A percentile compares a stretch with the other conserved stretches of the same genome.
Conservation (phyloP, 371 early-diverging fungal species). For the Cladochytrium tenue region DNA sequence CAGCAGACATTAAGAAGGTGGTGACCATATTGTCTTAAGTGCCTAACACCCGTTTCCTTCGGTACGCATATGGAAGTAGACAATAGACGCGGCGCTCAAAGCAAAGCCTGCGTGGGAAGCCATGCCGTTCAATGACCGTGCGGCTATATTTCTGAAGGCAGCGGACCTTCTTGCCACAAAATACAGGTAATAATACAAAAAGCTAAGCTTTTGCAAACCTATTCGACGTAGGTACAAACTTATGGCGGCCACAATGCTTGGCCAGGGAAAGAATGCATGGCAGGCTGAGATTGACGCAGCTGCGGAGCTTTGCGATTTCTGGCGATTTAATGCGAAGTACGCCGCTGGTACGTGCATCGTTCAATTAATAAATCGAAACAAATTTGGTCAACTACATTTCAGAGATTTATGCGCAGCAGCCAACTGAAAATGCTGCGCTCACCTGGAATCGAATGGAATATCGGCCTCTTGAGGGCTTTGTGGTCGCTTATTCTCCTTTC, state of each 20-base stretch:
- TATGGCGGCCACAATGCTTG: constrained; percentile 97
- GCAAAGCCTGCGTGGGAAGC: constrained; percentile 89
- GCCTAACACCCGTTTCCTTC: constrained; percentile 6
- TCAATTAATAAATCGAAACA: not conserved
- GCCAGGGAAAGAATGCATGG: constrained; percentile 98
- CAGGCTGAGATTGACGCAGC: constrained; percentile 98
- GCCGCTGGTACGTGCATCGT: constrained; percentile 54
- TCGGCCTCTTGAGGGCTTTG: constrained; percentile 95
- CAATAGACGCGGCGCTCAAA: constrained; percentile 86
- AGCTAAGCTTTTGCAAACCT: not conserved
- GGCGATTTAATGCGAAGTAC: constrained; percentile 93
- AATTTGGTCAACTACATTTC: constrained; percentile 19
- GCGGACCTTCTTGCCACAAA: constrained; percentile 89
- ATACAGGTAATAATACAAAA: constrained; percentile 64
- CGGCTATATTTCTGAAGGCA: constrained; percentile 96
- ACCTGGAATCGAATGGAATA: constrained; percentile 96
- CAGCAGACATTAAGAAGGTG: constrained; percentile 63
- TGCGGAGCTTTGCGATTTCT: constrained; percentile 91
- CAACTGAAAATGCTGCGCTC: constrained; percentile 81
- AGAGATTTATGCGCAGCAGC: constrained; percentile 92
- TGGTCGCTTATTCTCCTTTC: constrained; percentile 95
- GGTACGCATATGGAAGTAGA: constrained; percentile 38
- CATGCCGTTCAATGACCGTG: constrained; percentile 92
- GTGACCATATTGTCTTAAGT: constrained; percentile 9
- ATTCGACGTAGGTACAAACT: constrained; percentile 67